Evolutionary conservation across 371 early-diverging fungal species (phyloP).

Genomic region (Syncephalastrum contaminatum): DNA sequence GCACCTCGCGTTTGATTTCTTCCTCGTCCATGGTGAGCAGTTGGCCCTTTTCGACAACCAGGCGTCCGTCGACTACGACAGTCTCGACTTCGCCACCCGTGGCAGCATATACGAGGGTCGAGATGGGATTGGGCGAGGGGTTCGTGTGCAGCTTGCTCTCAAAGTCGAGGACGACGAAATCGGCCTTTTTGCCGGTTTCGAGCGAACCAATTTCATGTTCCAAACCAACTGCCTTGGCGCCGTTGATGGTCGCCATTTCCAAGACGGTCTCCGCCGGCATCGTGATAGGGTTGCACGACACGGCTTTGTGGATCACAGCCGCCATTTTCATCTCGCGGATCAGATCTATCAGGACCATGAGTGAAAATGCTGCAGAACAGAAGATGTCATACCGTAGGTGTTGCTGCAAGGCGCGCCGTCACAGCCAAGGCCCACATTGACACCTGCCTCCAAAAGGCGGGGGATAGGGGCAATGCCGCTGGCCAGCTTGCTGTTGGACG

Average conservation of each 20-base stretch:
- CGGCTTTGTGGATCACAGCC: constrained; percentile 23
- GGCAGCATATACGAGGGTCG: constrained; percentile 17
- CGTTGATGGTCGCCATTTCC: constrained; percentile 30
- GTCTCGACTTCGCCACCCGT: constrained; percentile 23
- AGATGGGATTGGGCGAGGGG: constrained; percentile 13
- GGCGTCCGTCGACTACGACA: constrained; percentile 19
- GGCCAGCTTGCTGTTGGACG: constrained; percentile 25
- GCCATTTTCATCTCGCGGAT: constrained; percentile 27
- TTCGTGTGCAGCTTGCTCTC: constrained; percentile 22
- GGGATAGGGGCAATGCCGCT: constrained; percentile 24
- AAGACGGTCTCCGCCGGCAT: constrained; percentile 25
- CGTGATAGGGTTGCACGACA: constrained; percentile 19
- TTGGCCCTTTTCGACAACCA: constrained; percentile 21
- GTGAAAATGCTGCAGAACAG: neutral
- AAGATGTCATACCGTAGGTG: constrained; percentile 8
- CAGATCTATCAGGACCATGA: constrained; percentile 8
- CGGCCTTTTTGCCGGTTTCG: constrained; percentile 26
- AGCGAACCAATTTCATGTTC: constrained; percentile 26
- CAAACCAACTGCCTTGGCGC: constrained; percentile 25
- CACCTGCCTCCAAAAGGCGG: constrained; percentile 15
- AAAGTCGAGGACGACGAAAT: constrained; percentile 25
- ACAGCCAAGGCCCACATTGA: constrained; percentile 22
- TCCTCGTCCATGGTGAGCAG: constrained; percentile 22
- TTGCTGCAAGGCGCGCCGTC: constrained; percentile 27
- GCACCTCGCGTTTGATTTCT: constrained; percentile 14